Evolutionary conservation across 768 basidiomycete genomes (phyloP), one percentile per base, ranked within the genome.

Genomic region (Fomitopsis serialis): DNA sequence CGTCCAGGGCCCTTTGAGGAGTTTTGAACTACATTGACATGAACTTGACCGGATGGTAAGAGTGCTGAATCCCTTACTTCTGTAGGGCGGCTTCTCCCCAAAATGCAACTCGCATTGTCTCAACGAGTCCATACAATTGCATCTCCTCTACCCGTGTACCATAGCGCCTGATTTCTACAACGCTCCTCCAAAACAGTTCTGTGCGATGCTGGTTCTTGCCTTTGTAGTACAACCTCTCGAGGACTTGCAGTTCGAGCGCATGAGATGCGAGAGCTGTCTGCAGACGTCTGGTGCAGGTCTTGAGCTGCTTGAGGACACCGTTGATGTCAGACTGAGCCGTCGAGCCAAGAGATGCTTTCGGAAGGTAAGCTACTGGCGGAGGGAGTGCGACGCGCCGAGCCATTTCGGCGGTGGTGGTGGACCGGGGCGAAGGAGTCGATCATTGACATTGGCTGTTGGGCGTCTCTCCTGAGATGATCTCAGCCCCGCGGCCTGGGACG

Each of bases 161-260:
- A 59, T 78, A 80, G 50, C 81, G 75, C 56, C 84, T 74, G 19
- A 84, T 72, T 62, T 91, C 90, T 10, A 64, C 61, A 15, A 85
- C 71, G 27, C 80, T 80, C 60, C 78, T 73, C 85, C 87, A 91
- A 66, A 89, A 89, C 11, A 89, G 67, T 23, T 85, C 78, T 3
- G 74, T 63, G 27, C 81, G 77, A 63, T 88, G 87, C 61, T 92
- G 89, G 58, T 90, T 92, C 63, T 86, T 89, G 57, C 81, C 82
- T 60, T 88, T 89, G 70, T 92, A 91, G 64, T 84, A 84, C 1
- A 91, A 64, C 55, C 85, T 74, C 59, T 84, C 80, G 34, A 91
- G 71, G 19, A 87, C 66, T 48, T 77, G 77, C 5, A 80, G 64
- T 60, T 89, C 87, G 24, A 79, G 74, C 2, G 68, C 58, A 40